Percentiles rank a stretch among this genome's conserved stretches.
These are phyloP conservation scores for Linanthus parryae DNA, from an alignment of 148 eudicot genomes.

Conservation along the genomic window DNA sequence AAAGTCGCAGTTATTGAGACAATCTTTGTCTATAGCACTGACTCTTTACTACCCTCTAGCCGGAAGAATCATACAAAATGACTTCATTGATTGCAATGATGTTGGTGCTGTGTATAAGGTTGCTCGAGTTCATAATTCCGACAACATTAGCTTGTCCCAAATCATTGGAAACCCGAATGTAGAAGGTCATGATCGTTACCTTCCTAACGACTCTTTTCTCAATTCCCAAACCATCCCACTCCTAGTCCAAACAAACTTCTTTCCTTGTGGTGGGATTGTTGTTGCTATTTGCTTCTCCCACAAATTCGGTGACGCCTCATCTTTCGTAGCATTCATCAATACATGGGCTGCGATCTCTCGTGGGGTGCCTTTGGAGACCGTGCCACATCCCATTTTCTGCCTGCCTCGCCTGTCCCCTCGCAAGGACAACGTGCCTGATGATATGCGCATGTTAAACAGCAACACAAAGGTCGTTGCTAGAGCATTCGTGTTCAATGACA, in stretches of 20 bases:
- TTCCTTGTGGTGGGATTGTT: conserved; percentile 31
- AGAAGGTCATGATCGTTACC: too few species aligned
- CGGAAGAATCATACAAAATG: conserved; percentile 1
- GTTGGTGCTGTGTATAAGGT: neutral
- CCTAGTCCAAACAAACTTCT: conserved; percentile 21
- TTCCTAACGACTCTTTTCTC: neutral
- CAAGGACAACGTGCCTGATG: too few species aligned
- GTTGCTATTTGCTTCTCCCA: conserved; percentile 20
- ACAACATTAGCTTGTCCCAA: neutral
- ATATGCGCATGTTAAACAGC: neutral
- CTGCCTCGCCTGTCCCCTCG: too few species aligned
- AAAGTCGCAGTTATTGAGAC: neutral
- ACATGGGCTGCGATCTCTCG: conserved; percentile 27
- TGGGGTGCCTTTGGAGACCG: too few species aligned
- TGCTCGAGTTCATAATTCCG: neutral
- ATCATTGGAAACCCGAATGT: neutral
- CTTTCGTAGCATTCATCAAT: conserved; percentile 19
- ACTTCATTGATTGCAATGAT: conserved; percentile 4
- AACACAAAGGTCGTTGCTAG: conserved; percentile 6
- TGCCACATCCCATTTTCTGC: too few species aligned
- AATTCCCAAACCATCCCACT: neutral
- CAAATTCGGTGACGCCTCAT: conserved; percentile 26
- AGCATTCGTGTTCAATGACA: conserved; percentile 18
- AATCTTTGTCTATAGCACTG: neutral
- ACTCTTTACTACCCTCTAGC: conserved; percentile 4